Conservation (phyloP, 2,329 filamentous ascomycete species). For the Geosmithia morbida region DNA sequence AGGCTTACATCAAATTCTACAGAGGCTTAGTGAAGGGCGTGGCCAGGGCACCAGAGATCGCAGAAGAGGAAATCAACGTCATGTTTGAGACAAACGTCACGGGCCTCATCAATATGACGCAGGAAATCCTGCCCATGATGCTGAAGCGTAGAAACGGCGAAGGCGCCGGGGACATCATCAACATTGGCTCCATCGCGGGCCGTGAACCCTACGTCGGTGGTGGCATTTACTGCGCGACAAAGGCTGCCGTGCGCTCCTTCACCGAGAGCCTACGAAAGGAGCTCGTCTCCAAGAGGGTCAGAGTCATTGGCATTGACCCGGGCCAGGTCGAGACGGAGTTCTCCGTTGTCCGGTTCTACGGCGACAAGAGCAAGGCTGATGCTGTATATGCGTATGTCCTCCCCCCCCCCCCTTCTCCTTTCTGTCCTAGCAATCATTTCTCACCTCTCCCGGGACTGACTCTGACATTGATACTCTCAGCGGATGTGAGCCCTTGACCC, state of each 20-base stretch:
- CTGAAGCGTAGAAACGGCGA: constrained; percentile 53
- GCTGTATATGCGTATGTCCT: constrained; percentile 64
- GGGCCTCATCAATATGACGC: constrained; percentile 91
- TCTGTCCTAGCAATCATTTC: too few species aligned
- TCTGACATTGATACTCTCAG: constrained; percentile 19
- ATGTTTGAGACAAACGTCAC: constrained; percentile 95
- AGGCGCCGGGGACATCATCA: constrained; percentile 86
- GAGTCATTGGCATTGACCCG: constrained; percentile 79
- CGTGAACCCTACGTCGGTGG: constrained; percentile 75
- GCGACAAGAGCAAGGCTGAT: constrained; percentile 80
- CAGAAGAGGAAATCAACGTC: constrained; percentile 62
- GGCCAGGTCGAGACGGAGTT: constrained; percentile 94
- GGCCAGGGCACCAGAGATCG: constrained; percentile 75
- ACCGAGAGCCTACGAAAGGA: constrained; percentile 74
- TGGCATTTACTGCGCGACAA: constrained; percentile 85
- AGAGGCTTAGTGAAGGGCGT: constrained; percentile 84
- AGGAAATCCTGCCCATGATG: constrained; percentile 75
- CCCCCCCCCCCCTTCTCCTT: not conserved
- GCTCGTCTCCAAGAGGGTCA: constrained; percentile 63
- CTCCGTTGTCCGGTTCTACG: constrained; percentile 74
- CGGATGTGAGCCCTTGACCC: constrained; percentile 69
- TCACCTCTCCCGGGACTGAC: too few species aligned
- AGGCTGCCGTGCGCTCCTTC: constrained; percentile 76
- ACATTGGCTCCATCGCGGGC: constrained; percentile 75
- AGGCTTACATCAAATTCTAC: not conserved